phyloP scores from a whole-genome alignment of 2,329 filamentous ascomycete species.

The Arthrobotrys sinensis region DNA sequence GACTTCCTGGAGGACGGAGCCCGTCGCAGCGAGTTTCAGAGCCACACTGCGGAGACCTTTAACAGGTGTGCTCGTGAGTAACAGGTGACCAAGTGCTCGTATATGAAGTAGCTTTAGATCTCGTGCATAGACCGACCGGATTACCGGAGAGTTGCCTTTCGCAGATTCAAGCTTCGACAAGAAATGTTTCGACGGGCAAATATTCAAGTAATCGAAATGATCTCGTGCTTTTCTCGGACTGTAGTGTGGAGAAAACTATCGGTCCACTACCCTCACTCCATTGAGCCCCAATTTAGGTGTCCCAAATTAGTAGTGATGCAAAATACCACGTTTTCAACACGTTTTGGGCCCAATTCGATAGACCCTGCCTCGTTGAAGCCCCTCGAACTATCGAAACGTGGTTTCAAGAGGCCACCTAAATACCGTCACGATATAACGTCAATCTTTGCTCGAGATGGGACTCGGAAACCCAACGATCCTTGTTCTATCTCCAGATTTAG shows the following conservation, averaged over 20 bases:
- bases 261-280: no score
- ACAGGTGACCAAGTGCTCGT: slow-evolving; percentile 1
- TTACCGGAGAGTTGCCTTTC: not conserved
- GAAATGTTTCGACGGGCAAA: not conserved
- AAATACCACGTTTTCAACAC: slow-evolving; percentile 48
- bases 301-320: not conserved
- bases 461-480: no score
- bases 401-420: no score
- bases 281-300: no score
- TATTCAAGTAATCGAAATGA: not conserved
- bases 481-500: no score
- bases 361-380: no score
- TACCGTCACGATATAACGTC: no score
- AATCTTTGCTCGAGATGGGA: no score
- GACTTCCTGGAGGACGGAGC: slow-evolving; percentile 24
- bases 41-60: not conserved
- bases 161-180: not conserved
- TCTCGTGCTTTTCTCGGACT: no score
- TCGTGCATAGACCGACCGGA: slow-evolving; percentile 5
- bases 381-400: not conserved
- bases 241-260: no score
- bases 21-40: slow-evolving; percentile 18
- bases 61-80: slow-evolving; percentile 2
- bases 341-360: no score
- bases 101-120: slow-evolving; percentile 7